Conservation (phyloP, 75 land plant genomes). For the Adiantum capillusveneris region DNA sequence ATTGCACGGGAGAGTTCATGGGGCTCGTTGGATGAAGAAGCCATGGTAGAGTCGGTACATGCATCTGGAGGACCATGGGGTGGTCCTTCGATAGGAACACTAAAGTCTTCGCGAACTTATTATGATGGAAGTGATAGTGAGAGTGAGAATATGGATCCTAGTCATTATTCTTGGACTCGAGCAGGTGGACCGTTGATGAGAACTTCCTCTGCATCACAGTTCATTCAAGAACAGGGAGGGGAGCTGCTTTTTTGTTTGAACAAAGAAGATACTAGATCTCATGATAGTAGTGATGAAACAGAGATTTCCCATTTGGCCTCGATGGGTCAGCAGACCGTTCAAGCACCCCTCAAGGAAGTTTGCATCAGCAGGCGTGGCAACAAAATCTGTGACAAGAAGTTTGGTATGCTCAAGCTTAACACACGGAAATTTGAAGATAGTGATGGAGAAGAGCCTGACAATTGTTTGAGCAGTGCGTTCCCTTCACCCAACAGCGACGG, state of each 20-base stretch:
- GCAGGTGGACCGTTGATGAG: conserved; percentile 98
- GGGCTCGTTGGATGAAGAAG: conserved; percentile 88
- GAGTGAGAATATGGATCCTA: conserved; percentile 63
- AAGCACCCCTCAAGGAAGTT: background rate
- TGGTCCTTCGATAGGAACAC: conserved; percentile 31
- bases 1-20: conserved; percentile 90
- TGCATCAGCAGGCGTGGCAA: background rate
- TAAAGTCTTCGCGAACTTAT: conserved; percentile 25
- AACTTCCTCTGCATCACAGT: conserved; percentile 78
- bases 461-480: background rate
- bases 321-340: background rate
- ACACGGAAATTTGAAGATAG: background rate
- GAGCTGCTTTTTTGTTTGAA: too few species aligned
- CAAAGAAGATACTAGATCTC: background rate
- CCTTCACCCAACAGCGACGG: too few species aligned
- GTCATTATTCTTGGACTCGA: conserved; percentile 72
- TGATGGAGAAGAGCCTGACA: background rate
- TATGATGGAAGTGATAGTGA: conserved; percentile 97
- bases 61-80: conserved; percentile 31
- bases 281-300: conserved; percentile 5
- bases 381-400: background rate
- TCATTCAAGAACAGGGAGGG: conserved; percentile 29
- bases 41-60: conserved; percentile 29
- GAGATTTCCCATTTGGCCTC: background rate
- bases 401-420: background rate